A percentile compares a stretch with the other conserved stretches of the same genome.
Evolutionary conservation across 257 asterid genomes (phyloP).

Genomic region (Primulina tabacum): DNA sequence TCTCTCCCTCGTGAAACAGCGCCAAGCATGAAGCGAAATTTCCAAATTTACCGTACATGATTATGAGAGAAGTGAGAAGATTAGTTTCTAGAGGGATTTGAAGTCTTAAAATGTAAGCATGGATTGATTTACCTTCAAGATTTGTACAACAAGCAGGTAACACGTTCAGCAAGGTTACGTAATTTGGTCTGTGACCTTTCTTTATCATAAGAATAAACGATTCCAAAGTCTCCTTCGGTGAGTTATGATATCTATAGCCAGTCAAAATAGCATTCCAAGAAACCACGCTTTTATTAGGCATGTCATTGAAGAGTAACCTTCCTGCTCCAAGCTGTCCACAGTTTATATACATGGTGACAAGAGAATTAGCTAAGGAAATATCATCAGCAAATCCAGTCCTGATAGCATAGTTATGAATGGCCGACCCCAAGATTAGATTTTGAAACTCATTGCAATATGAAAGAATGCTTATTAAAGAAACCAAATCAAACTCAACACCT

Average conservation of each 20-base stretch:
- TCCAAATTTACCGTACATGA: slow-evolving; percentile 51
- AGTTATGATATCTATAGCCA: slow-evolving; percentile 39
- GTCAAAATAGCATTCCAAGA: slow-evolving; percentile 70
- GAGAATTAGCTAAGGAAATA: slow-evolving; percentile 52
- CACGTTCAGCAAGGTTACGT: slow-evolving; percentile 50
- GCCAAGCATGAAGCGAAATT: slow-evolving; percentile 28
- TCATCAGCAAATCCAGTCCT: slow-evolving; percentile 35
- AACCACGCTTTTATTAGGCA: slow-evolving; percentile 41
- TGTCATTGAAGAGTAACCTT: slow-evolving; percentile 36
- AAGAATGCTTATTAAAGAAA: slow-evolving; percentile 51
- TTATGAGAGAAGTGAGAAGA: slow-evolving; percentile 57
- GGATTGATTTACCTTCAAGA: slow-evolving; percentile 51
- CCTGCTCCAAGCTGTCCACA: slow-evolving; percentile 45
- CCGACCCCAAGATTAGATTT: slow-evolving; percentile 35
- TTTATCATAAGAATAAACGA: slow-evolving; percentile 39
- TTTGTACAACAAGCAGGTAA: slow-evolving; percentile 41
- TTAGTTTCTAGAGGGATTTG: slow-evolving; percentile 38
- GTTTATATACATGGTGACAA: slow-evolving; percentile 57
- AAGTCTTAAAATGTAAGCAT: slow-evolving; percentile 41
- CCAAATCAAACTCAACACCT: slow-evolving; percentile 40
- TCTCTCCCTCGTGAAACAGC: slow-evolving; percentile 45
- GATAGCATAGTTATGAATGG: slow-evolving; percentile 45
- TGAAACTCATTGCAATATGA: slow-evolving; percentile 38
- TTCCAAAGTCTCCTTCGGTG: slow-evolving; percentile 31
- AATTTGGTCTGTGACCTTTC: slow-evolving; percentile 41